Evolutionary conservation across 2,329 filamentous ascomycete species (phyloP).

Genomic region (Fusarium sp.): DNA sequence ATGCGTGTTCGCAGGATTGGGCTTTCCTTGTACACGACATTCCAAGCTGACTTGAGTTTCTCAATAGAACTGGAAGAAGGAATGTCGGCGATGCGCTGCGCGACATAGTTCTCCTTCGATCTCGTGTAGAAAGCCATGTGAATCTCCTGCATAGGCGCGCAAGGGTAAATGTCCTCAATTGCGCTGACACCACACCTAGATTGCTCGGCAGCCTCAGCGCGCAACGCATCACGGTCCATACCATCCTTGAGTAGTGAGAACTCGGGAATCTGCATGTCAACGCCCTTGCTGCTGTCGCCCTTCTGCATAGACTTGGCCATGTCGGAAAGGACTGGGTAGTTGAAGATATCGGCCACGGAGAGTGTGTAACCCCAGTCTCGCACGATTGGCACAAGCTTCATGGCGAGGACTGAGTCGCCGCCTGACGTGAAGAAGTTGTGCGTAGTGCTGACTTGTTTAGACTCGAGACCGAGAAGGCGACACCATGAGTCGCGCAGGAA

Average conservation of each 20-base stretch:
- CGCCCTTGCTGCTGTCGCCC: conserved; percentile 33
- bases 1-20: conserved; percentile 60
- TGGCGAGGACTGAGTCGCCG: conserved; percentile 62
- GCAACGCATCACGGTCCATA: conserved; percentile 47
- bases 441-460: conserved; percentile 49
- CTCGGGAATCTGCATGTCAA: conserved; percentile 44
- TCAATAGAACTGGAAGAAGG: conserved; percentile 48
- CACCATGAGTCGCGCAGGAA: conserved; percentile 52
- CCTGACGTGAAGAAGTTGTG: conserved; percentile 61
- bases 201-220: conserved; percentile 50
- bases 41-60: conserved; percentile 55
- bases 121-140: conserved; percentile 63
- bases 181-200: conserved; percentile 39
- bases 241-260: conserved; percentile 54
- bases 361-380: conserved; percentile 53
- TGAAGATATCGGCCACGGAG: conserved; percentile 59
- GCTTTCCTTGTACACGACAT: conserved; percentile 50
- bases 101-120: conserved; percentile 61
- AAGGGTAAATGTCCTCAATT: conserved; percentile 64
- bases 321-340: conserved; percentile 55
- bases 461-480: conserved; percentile 49
- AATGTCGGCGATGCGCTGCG: conserved; percentile 58
- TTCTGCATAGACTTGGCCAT: conserved; percentile 54
- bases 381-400: conserved; percentile 59
- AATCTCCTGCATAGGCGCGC: conserved; percentile 64